phyloP scores from a whole-genome alignment of 495 filamentous ascomycete genomes.

The Tuber brumale region DNA sequence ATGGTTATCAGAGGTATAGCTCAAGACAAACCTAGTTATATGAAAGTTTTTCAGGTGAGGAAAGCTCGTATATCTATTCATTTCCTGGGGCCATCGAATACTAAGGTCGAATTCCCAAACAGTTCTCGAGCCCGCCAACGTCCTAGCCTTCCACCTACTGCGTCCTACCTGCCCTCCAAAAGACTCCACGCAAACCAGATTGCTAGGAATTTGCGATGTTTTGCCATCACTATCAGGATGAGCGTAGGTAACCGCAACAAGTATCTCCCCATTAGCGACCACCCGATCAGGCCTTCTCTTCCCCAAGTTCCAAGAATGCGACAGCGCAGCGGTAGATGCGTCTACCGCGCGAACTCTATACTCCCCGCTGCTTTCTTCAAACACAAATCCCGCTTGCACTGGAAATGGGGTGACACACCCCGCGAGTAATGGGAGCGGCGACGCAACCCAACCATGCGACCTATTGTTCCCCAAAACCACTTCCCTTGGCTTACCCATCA shows the following conservation, averaged over 20 bases:
- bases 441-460: constrained; percentile 28
- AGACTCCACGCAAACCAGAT: constrained; percentile 34
- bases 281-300: constrained; percentile 34
- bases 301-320: constrained; percentile 33
- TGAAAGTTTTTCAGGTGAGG: constrained; percentile 42
- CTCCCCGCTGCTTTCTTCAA: constrained; percentile 26
- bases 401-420: constrained; percentile 37
- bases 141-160: constrained; percentile 13
- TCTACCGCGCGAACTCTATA: constrained; percentile 29
- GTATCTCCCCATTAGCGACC: constrained; percentile 33
- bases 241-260: constrained; percentile 35
- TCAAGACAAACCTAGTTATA: constrained; percentile 34
- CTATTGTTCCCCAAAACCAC: constrained; percentile 23
- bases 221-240: constrained; percentile 12
- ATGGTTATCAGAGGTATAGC: not conserved
- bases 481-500: constrained; percentile 20
- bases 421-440: constrained; percentile 27
- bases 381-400: constrained; percentile 27
- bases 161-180: constrained; percentile 2
- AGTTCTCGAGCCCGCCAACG: constrained; percentile 24
- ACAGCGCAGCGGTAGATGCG: constrained; percentile 14
- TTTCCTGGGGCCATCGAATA: constrained; percentile 35
- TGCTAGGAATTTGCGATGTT: constrained; percentile 26
- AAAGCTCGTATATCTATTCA: constrained; percentile 30
- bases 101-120: constrained; percentile 40